phyloP scores from a whole-genome alignment of 2,329 filamentous ascomycete genomes.

The Acrodontium crateriforme region DNA sequence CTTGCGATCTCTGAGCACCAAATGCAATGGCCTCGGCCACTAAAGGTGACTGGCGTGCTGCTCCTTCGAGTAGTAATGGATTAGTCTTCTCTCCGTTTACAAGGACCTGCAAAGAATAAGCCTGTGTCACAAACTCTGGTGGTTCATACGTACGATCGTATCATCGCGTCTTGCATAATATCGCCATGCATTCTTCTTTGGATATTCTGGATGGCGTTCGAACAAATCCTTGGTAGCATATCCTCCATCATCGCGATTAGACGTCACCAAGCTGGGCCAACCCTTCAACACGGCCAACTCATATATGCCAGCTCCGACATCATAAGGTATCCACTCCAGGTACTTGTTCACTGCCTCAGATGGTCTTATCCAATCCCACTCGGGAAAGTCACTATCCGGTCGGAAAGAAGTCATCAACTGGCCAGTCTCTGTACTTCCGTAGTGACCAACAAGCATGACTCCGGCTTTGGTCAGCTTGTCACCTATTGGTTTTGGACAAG shows the following conservation, averaged over 20 bases:
- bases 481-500: constrained; percentile 40
- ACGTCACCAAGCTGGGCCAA: constrained; percentile 48
- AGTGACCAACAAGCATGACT: constrained; percentile 47
- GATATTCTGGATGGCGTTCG: constrained; percentile 37
- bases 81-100: constrained; percentile 58
- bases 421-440: constrained; percentile 53
- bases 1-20: constrained; percentile 41
- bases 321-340: constrained; percentile 36
- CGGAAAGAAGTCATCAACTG: constrained; percentile 51
- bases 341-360: constrained; percentile 15
- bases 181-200: constrained; percentile 44
- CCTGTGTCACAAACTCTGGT: too few species aligned
- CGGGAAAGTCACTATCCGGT: constrained; percentile 38
- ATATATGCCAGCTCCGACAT: constrained; percentile 24
- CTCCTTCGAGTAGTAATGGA: constrained; percentile 45
- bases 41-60: constrained; percentile 32
- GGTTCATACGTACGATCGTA: too few species aligned
- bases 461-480: constrained; percentile 36
- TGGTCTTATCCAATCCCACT: constrained; percentile 46
- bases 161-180: constrained; percentile 51
- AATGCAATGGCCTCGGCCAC: constrained; percentile 47
- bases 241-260: constrained; percentile 44
- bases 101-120: constrained; percentile 48
- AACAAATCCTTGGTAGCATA: constrained; percentile 54
- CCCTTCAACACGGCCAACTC: constrained; percentile 42